Percentiles rank a stretch among this genome's conserved stretches.
Conservation (phyloP, 306 rosid genomes). For the Abrus pulchellus region DNA sequence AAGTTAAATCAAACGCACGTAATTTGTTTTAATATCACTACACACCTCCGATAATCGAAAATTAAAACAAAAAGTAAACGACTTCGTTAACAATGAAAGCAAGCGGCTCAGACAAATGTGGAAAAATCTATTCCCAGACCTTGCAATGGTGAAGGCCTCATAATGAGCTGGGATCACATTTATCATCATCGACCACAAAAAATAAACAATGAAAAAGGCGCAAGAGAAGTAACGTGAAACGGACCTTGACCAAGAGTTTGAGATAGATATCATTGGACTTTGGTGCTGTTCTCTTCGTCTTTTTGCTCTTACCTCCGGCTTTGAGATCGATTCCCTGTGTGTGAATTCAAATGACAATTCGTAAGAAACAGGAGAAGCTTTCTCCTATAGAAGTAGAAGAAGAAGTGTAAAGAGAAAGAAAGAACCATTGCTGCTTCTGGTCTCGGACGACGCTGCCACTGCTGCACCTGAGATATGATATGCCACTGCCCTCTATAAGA, state of each 20-base stretch:
- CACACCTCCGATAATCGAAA: background rate
- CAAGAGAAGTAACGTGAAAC: background rate
- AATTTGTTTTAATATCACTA: background rate
- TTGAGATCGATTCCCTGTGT: conserved; percentile 64
- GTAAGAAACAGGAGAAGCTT: background rate
- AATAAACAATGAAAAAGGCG: background rate
- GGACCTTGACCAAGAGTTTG: conserved; percentile 63
- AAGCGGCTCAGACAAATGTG: conserved; percentile 56
- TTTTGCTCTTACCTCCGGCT: conserved; percentile 96
- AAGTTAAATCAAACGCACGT: background rate
- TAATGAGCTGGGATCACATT: conserved; percentile 63
- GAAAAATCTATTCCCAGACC: conserved; percentile 53
- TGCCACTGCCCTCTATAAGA: background rate
- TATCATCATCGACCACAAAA: conserved; percentile 46
- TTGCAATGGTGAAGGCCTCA: conserved; percentile 48
- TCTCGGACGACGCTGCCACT: background rate
- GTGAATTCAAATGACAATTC: background rate
- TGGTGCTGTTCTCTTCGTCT: conserved; percentile 82
- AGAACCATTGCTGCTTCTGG: conserved; percentile 51
- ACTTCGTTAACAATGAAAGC: background rate
- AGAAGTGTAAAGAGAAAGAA: background rate
- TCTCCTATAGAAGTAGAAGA: background rate
- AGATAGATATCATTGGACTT: conserved; percentile 90
- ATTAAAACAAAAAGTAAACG: background rate
- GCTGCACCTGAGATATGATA: conserved; percentile 10